Base-by-base conservation (phyloP, 2,329 filamentous ascomycete species). In the Trichoderma simmonsii region DNA sequence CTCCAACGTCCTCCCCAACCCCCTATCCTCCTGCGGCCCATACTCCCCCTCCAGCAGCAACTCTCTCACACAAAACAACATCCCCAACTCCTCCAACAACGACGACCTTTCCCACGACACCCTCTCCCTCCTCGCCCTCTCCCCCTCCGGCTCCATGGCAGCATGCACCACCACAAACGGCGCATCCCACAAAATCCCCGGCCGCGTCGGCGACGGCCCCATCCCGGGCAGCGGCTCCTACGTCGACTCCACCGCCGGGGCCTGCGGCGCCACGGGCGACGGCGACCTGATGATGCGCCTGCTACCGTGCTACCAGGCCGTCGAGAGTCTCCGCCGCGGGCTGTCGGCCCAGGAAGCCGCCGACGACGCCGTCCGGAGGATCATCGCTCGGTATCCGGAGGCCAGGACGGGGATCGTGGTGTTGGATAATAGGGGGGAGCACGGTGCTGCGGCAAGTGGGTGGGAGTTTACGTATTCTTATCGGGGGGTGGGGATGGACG, bases 221-320 rank as follows among this genome's bases (percentile, higher is more conserved):
- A 88, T 88, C 66, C 81, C 83, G 0, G 87, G 87, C 1, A 86
- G 85, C 68, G 87, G 86, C 2, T 86, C 86, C 1, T 89, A 89
- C 74, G 87, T 86, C 3, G 87, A 89, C 73, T 81, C 80, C 5
- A 85, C 86, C 3, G 83, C 86, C 1, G 87, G 86, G 2, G 87
- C 84, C 0, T 89, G 87, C 74, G 87, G 86, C 8, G 86, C 87
- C 2, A 88, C 87, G 0, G 87, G 87, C 1, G 86, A 89, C 69
- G 87, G 87, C 0, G 87, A 89, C 75, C 78, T 88, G 72, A 87
- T 88, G 86, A 86, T 88, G 83, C 82, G 86, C 4, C 87, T 88
- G 73, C 76, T 88, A 28, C 87, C 87, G 0, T 89, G 87, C 75
- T 88, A 88, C 74, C 87, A 88, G 75, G 87, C 86, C 1, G 83